These are phyloP conservation scores for Trametopsis cervina DNA, from an alignment of 768 basidiomycete genomes.

Conservation along the genomic window DNA sequence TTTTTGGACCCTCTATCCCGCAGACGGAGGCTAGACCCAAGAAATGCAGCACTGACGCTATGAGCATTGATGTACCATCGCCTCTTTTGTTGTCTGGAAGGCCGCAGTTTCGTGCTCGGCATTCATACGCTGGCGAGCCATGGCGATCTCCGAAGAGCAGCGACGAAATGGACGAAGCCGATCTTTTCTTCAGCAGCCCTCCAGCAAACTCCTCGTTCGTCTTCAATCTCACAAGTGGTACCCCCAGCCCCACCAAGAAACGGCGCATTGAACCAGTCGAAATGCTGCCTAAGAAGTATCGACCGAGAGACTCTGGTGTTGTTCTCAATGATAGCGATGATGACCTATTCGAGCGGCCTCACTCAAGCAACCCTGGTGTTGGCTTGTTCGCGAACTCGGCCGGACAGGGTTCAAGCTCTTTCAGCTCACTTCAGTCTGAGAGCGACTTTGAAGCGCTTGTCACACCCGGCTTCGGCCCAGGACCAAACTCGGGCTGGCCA, in stretches of 20 bases:
- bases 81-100: conserved; percentile 10
- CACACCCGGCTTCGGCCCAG: conserved; percentile 57
- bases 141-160: conserved; percentile 10
- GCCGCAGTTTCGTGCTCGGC: conserved; percentile 39
- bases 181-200: conserved; percentile 31
- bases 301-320: conserved; percentile 62
- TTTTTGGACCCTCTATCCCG: conserved; percentile 56
- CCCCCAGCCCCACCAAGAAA: conserved; percentile 47
- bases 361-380: conserved; percentile 4
- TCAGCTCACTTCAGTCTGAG: conserved; percentile 55
- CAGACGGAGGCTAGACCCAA: conserved; percentile 12
- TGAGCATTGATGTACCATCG: conserved; percentile 7
- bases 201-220: conserved; percentile 44
- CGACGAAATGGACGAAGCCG: conserved; percentile 20
- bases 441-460: conserved; percentile 60
- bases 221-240: conserved; percentile 46
- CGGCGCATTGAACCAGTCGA: conserved; percentile 20
- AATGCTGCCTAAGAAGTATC: conserved; percentile 57
- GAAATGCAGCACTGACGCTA: conserved; percentile 7
- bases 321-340: conserved; percentile 51
- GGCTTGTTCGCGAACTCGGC: conserved; percentile 23
- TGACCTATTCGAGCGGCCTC: conserved; percentile 7
- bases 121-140: conserved; percentile 52
- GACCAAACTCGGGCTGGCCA: conserved; percentile 58
- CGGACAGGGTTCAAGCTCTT: conserved; percentile 55